phyloP scores from a whole-genome alignment of 116 monocot genomes.

The Phalaenopsis hybrid region DNA sequence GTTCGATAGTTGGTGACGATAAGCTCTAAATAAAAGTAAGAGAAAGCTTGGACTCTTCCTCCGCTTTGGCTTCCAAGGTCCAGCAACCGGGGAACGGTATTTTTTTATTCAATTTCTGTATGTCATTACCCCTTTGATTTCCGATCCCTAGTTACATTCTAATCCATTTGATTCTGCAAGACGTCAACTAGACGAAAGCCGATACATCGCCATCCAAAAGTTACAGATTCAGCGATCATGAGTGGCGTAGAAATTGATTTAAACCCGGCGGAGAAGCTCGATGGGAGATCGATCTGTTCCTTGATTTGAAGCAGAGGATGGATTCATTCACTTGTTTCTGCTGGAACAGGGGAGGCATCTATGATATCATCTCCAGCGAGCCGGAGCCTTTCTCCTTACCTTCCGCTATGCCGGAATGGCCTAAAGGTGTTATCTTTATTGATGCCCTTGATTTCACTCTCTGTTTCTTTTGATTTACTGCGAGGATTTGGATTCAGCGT shows the following conservation, averaged over 20 bases:
- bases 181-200: no score
- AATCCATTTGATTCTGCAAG: no score
- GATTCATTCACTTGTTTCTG: conserved; percentile 43
- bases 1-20: no score
- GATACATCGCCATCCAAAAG: no score
- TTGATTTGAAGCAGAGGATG: conserved; percentile 21
- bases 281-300: background rate
- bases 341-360: conserved; percentile 20
- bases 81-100: no score
- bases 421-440: conserved; percentile 42
- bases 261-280: background rate
- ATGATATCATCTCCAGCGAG: conserved; percentile 17
- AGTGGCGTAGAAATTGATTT: background rate
- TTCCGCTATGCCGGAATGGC: conserved; percentile 59
- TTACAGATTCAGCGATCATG: background rate
- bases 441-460: background rate
- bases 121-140: no score
- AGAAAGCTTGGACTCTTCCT: no score
- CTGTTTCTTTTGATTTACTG: background rate
- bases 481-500: background rate
- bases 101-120: no score
- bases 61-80: no score
- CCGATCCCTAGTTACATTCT: no score
- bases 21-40: no score
- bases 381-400: conserved; percentile 58